These are phyloP conservation scores for Scutellaria minor DNA, from an alignment of 257 asterid genomes.

Conservation along the genomic window DNA sequence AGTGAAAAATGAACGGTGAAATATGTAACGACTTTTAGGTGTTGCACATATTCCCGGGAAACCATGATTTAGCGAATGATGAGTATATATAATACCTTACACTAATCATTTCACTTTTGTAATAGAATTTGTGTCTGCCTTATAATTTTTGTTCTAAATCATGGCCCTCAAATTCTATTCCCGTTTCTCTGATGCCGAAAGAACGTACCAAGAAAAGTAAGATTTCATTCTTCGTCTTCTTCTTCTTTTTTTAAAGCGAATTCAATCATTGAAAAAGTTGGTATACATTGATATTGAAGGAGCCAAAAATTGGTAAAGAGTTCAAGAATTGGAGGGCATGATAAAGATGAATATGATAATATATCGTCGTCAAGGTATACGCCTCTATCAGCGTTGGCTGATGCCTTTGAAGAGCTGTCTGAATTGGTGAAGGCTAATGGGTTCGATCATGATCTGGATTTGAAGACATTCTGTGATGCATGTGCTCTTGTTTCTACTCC, in stretches of 20 bases:
- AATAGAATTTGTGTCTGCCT: slow-evolving; percentile 3
- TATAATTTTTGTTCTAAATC: slow-evolving; percentile 3
- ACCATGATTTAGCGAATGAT: too few species aligned
- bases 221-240: neutral
- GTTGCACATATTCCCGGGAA: neutral
- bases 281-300: slow-evolving; percentile 46
- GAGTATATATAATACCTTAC: neutral
- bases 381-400: slow-evolving; percentile 80
- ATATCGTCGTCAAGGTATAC: slow-evolving; percentile 43
- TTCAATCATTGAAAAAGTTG: neutral
- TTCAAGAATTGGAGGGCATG: slow-evolving; percentile 41
- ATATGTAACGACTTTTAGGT: slow-evolving; percentile 27
- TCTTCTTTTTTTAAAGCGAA: neutral
- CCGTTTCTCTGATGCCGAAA: slow-evolving; percentile 48
- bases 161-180: slow-evolving; percentile 65
- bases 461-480: slow-evolving; percentile 81
- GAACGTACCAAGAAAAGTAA: slow-evolving; percentile 47
- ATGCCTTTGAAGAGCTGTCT: slow-evolving; percentile 82
- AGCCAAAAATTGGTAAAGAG: slow-evolving; percentile 30
- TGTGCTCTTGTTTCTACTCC: slow-evolving; percentile 85
- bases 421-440: slow-evolving; percentile 47
- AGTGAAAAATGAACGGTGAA: slow-evolving; percentile 25
- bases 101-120: slow-evolving; percentile 29
- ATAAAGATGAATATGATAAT: slow-evolving; percentile 44
- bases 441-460: slow-evolving; percentile 53